Conservation (phyloP, 306 rosid species). For the Delonix regia region DNA sequence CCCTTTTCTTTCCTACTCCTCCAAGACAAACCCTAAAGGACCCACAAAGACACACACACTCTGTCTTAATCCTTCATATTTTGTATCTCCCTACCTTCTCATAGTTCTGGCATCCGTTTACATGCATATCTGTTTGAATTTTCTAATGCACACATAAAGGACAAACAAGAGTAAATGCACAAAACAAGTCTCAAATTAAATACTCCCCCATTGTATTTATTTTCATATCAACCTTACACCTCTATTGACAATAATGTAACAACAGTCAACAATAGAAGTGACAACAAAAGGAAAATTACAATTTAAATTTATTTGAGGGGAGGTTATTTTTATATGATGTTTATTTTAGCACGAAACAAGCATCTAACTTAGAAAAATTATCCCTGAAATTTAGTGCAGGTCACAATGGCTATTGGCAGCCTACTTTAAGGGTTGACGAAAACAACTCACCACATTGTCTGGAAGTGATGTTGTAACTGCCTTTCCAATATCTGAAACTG, state of each 20-base stretch:
- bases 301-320: neutral
- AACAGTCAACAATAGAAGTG: neutral
- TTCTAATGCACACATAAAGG: neutral
- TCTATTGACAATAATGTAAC: neutral
- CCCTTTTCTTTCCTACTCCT: too few relatives aligned
- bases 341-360: neutral
- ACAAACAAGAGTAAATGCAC: neutral
- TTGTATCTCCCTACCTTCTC: neutral
- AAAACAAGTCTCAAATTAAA: neutral
- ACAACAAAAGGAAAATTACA: neutral
- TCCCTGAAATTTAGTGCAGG: slow-evolving; percentile 8
- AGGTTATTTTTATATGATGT: slow-evolving; percentile 12
- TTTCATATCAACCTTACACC: too few relatives aligned
- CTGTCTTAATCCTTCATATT: neutral
- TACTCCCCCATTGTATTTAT: too few relatives aligned
- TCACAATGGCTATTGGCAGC: neutral
- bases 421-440: slow-evolving; percentile 14
- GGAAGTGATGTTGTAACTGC: slow-evolving; percentile 91
- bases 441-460: slow-evolving; percentile 86
- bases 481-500: slow-evolving; percentile 96
- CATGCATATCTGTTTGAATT: neutral
- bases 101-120: neutral
- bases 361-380: neutral
- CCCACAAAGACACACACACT: neutral
- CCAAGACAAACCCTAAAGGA: too few relatives aligned